phyloP scores from a whole-genome alignment of 2,329 filamentous ascomycete species.

The Leptographium lundbergii region DNA sequence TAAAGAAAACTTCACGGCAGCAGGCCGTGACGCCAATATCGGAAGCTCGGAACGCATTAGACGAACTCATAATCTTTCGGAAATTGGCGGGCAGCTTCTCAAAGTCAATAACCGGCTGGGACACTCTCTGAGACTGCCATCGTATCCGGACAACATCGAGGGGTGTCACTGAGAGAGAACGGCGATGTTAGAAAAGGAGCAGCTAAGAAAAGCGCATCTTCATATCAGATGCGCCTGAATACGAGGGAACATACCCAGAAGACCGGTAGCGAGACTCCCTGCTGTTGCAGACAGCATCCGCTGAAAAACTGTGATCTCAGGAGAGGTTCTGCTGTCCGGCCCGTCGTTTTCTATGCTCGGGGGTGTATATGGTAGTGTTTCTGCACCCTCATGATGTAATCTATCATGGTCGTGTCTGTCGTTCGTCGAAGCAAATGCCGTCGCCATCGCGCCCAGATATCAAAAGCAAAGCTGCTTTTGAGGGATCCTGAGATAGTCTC shows the following conservation, averaged over 20 bases:
- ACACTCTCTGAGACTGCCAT: constrained; percentile 65
- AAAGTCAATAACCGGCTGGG: constrained; percentile 22
- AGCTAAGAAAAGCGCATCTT: background rate
- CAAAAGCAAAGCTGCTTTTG: background rate
- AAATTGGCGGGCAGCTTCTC: constrained; percentile 35
- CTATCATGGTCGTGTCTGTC: constrained; percentile 26
- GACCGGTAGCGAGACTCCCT: constrained; percentile 78
- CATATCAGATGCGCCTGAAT: background rate
- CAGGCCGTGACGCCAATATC: constrained; percentile 88
- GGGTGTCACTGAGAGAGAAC: constrained; percentile 59
- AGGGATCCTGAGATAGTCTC: background rate
- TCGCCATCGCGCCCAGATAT: constrained; percentile 2
- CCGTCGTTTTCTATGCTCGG: constrained; percentile 13
- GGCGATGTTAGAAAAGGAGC: background rate
- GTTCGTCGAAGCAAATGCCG: constrained; percentile 8
- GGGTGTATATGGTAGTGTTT: constrained; percentile 18
- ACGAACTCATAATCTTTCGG: constrained; percentile 41
- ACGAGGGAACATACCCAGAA: constrained; percentile 49
- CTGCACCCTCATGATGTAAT: constrained; percentile 21
- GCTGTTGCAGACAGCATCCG: constrained; percentile 92
- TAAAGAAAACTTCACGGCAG: constrained; percentile 94
- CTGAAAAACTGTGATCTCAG: constrained; percentile 68
- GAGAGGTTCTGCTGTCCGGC: constrained; percentile 26
- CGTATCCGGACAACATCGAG: constrained; percentile 94
- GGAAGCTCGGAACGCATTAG: constrained; percentile 58